phyloP scores from a whole-genome alignment of 202 grass and related monocot species.

The Bolboschoenoplectus hybrid region DNA sequence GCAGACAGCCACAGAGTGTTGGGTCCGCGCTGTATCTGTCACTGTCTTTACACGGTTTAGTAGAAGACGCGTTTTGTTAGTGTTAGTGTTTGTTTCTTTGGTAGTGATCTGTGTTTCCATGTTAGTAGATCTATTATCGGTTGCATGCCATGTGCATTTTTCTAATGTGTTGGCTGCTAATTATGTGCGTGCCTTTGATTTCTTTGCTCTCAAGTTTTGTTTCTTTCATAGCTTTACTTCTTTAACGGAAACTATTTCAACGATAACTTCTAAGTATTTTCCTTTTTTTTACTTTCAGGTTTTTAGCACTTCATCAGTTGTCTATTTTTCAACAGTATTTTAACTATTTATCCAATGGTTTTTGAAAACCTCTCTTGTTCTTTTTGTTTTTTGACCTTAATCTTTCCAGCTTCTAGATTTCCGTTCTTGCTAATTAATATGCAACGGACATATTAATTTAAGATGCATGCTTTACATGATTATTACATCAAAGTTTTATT shows the following conservation, averaged over 20 bases:
- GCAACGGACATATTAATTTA: no score
- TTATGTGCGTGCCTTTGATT: not conserved
- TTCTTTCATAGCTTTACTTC: not conserved
- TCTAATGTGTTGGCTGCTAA: constrained; percentile 22
- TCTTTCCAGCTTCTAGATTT: no score
- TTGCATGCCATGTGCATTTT: constrained; percentile 25
- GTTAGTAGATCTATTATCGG: not conserved
- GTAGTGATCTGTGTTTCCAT: not conserved
- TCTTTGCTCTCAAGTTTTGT: not conserved
- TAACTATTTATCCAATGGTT: no score
- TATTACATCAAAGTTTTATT: no score
- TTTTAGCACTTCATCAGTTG: no score
- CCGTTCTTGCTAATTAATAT: no score
- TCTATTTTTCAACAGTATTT: no score
- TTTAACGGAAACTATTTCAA: not conserved
- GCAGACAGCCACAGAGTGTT: not conserved
- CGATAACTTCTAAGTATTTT: not conserved
- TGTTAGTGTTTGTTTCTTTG: constrained; percentile 2
- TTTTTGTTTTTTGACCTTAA: no score
- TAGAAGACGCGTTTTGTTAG: constrained; percentile 15
- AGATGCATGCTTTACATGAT: no score
- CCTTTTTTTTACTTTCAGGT: no score
- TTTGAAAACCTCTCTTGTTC: no score
- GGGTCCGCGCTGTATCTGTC: not conserved
- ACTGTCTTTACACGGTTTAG: constrained; percentile 3